Evolutionary conservation across 148 eudicot species (phyloP).

Genomic region (Rhododendron molle): DNA sequence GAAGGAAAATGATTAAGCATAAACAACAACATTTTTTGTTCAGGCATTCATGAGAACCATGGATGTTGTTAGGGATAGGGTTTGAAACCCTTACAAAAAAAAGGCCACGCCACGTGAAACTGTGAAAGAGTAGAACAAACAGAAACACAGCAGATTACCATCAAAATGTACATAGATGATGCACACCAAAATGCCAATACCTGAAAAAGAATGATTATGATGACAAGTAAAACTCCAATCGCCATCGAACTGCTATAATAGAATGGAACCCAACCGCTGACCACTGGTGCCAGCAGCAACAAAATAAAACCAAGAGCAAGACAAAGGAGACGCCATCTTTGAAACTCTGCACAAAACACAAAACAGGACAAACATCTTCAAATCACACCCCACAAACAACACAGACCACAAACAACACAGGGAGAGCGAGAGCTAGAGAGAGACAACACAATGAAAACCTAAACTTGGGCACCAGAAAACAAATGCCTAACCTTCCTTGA

Average conservation of each 20-base stretch:
- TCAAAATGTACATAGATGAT: background rate
- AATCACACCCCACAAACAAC: background rate
- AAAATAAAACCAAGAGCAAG: constrained; percentile 60
- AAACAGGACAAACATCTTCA: background rate
- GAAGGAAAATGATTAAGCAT: background rate
- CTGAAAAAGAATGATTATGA: constrained; percentile 89
- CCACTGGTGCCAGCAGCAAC: constrained; percentile 74
- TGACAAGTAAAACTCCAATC: constrained; percentile 75
- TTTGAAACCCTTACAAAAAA: background rate
- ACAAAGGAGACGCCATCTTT: constrained; percentile 72
- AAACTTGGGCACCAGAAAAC: background rate
- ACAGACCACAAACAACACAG: background rate
- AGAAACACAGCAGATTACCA: background rate
- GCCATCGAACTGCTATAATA: constrained; percentile 95
- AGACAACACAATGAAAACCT: background rate
- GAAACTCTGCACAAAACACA: constrained; percentile 55
- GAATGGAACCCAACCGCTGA: constrained; percentile 91
- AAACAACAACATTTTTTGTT: background rate
- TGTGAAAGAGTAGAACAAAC: background rate
- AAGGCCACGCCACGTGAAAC: background rate
- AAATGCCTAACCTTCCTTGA: constrained; percentile 57
- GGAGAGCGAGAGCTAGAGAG: background rate
- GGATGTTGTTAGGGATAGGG: background rate
- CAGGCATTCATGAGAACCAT: background rate
- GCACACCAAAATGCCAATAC: constrained; percentile 27